Evolutionary conservation across 768 basidiomycete species (phyloP).

Genomic region (Hortiboletus flavorubellus): DNA sequence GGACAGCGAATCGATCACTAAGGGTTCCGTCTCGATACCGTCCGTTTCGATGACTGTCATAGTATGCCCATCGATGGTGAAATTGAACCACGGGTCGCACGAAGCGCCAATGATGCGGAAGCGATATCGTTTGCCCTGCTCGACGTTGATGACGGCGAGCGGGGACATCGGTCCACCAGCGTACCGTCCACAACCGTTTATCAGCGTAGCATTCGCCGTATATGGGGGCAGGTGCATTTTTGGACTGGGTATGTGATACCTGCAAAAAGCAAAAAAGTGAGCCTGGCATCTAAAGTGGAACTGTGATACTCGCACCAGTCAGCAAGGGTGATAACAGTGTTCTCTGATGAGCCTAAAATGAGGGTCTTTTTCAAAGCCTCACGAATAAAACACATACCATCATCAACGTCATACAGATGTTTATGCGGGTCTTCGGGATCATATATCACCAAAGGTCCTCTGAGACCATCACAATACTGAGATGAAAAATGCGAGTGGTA

Average conservation of each 20-base stretch:
- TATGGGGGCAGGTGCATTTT: slow-evolving; percentile 7
- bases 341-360: slow-evolving; percentile 20
- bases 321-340: slow-evolving; percentile 44
- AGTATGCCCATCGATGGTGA: slow-evolving; percentile 26
- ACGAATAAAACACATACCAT: slow-evolving; percentile 29
- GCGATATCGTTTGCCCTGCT: slow-evolving; percentile 35
- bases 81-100: slow-evolving; percentile 31
- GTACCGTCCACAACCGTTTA: slow-evolving; percentile 39
- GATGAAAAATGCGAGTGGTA: slow-evolving; percentile 39
- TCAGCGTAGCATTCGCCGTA: slow-evolving; percentile 30
- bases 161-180: slow-evolving; percentile 22
- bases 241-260: slow-evolving; percentile 17
- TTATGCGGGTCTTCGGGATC: slow-evolving; percentile 40
- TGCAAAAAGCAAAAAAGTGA: not conserved
- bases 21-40: slow-evolving; percentile 36
- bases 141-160: slow-evolving; percentile 34
- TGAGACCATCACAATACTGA: slow-evolving; percentile 35
- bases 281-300: slow-evolving; percentile 29
- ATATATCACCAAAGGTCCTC: slow-evolving; percentile 37
- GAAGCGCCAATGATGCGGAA: slow-evolving; percentile 37
- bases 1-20: slow-evolving; percentile 35
- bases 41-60: slow-evolving; percentile 42
- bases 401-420: slow-evolving; percentile 41
- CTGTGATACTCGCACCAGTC: slow-evolving; percentile 4
- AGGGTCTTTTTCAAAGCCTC: not conserved